Evolutionary conservation across 2,329 filamentous ascomycete genomes (phyloP).

Genomic region (Sporothrix brunneoviolacea): DNA sequence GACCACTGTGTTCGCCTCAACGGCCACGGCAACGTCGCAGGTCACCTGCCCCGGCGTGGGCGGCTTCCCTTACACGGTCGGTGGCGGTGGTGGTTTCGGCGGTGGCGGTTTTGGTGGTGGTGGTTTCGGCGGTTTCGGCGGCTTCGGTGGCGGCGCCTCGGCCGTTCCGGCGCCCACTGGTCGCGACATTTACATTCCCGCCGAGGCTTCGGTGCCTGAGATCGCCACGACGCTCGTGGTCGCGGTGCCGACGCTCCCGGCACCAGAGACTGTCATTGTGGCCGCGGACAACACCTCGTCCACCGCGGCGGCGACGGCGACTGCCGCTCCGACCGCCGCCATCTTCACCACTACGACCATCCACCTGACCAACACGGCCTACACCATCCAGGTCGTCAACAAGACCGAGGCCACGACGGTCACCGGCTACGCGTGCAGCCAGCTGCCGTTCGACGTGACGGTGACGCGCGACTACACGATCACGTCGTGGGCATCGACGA

Average conservation of each 20-base stretch:
- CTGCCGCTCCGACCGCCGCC: not conserved
- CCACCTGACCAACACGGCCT: conserved; percentile 25
- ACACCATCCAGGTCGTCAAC: conserved; percentile 1
- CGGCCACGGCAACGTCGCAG: conserved; percentile 15
- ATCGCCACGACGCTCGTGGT: not conserved
- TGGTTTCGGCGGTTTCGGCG: conserved; percentile 24
- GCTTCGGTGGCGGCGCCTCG: not conserved
- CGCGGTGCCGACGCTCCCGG: not conserved
- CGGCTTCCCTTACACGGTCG: conserved; percentile 10
- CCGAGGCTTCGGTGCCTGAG: not conserved
- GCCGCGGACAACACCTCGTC: not conserved
- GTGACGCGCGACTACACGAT: not conserved
- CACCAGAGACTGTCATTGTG: not conserved
- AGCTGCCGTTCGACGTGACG: conserved; percentile 12
- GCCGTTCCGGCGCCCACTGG: too few relatives aligned
- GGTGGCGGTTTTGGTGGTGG: conserved; percentile 4
- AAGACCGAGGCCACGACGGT: conserved; percentile 4
- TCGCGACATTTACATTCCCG: not conserved
- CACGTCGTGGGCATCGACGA: conserved; percentile 1
- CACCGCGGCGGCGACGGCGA: not conserved
- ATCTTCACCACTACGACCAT: conserved; percentile 27
- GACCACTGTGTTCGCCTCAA: conserved; percentile 6
- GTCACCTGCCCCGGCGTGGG: conserved; percentile 13
- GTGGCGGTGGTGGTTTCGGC: conserved; percentile 21
- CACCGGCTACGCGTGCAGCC: conserved; percentile 10